A percentile compares a stretch with the other conserved stretches of the same genome.
Evolutionary conservation across 2,329 filamentous ascomycete genomes (phyloP).

Genomic region (Pseudogymnoascus sp.): DNA sequence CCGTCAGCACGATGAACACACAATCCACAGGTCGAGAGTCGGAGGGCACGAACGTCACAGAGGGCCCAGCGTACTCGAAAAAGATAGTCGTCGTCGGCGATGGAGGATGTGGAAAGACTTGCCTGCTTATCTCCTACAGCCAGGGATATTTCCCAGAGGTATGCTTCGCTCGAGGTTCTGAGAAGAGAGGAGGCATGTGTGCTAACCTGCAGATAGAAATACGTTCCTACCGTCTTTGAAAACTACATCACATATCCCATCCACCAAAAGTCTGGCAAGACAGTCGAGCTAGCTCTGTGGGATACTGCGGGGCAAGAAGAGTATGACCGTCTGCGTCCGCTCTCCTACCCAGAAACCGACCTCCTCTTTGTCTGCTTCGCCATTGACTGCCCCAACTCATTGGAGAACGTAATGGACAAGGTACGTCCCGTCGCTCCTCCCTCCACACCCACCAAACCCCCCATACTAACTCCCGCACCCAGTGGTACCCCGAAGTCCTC

Average conservation of each 20-base stretch:
- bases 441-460: conserved; percentile 10
- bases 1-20: conserved; percentile 67
- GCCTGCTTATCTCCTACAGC: conserved; percentile 95
- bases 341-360: conserved; percentile 97
- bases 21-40: conserved; percentile 67
- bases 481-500: conserved; percentile 99
- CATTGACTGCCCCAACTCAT: conserved; percentile 94
- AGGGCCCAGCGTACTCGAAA: conserved; percentile 90
- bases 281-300: conserved; percentile 93
- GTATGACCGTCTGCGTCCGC: conserved; percentile 88
- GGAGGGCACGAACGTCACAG: conserved; percentile 75
- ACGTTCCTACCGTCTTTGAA: conserved; percentile 97
- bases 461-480: conserved; percentile 24
- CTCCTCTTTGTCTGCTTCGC: conserved; percentile 98
- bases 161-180: conserved; percentile 27
- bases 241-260: conserved; percentile 98
- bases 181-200: neutral
- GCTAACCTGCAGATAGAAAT: conserved; percentile 62
- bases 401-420: conserved; percentile 99
- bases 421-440: conserved; percentile 38
- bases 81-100: conserved; percentile 99
- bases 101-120: conserved; percentile 97
- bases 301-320: conserved; percentile 98
- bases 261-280: conserved; percentile 82
- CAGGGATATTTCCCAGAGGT: conserved; percentile 99